Evolutionary conservation across 805 yeast species (phyloP).

Genomic region (Saturnispora kantuleensis): DNA sequence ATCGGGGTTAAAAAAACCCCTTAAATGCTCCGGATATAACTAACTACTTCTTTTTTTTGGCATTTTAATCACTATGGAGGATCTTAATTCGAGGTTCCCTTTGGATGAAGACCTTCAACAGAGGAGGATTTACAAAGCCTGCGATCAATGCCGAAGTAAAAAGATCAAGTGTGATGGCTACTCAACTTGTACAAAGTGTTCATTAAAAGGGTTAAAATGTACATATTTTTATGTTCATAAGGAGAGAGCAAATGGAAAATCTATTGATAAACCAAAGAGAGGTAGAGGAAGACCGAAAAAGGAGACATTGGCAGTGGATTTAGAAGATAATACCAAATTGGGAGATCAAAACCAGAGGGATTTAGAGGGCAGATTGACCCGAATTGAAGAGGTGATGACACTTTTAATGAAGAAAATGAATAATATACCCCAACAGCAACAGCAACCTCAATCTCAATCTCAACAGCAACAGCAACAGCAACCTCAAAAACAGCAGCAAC

Average conservation of each 20-base stretch:
- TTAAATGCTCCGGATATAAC: too few relatives aligned
- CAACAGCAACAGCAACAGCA: too few relatives aligned
- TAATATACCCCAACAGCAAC: too few relatives aligned
- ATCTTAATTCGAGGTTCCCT: not conserved
- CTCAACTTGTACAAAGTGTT: slow-evolving; percentile 34
- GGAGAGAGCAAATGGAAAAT: slow-evolving; percentile 12
- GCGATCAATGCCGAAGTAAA: slow-evolving; percentile 39
- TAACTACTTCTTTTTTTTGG: not conserved
- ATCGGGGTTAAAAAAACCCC: not conserved
- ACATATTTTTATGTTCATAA: slow-evolving; percentile 28
- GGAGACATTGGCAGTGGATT: too few relatives aligned
- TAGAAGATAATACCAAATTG: too few relatives aligned
- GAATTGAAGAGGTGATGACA: slow-evolving; percentile 28
- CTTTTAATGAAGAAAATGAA: slow-evolving; percentile 13
- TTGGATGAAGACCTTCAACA: not conserved
- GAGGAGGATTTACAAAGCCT: slow-evolving; percentile 34
- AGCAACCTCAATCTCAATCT: too few relatives aligned
- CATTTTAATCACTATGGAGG: not conserved
- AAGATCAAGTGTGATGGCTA: slow-evolving; percentile 45
- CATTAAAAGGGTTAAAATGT: slow-evolving; percentile 27
- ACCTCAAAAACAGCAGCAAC: too few relatives aligned
- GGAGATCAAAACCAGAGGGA: not conserved
- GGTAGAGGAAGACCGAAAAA: slow-evolving; percentile 11
- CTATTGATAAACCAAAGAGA: not conserved
- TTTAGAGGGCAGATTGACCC: slow-evolving; percentile 24